Evolutionary conservation across 1,284 basidiomycete genomes (phyloP).

Genomic region (Malassezia equina): DNA sequence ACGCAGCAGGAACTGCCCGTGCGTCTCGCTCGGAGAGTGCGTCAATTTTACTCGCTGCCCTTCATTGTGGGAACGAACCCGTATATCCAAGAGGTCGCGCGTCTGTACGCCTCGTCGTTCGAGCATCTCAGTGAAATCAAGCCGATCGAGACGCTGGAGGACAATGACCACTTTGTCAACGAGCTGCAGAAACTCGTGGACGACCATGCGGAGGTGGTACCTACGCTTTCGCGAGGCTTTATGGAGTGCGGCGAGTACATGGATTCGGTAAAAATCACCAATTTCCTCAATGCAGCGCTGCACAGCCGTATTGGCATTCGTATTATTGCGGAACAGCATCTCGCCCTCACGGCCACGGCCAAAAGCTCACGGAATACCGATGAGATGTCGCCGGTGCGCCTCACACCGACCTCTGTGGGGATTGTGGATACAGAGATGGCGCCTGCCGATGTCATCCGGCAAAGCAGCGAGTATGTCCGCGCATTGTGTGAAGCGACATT

Average conservation of each 20-base stretch:
- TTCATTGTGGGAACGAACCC: slow-evolving; percentile 79
- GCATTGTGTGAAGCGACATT: slow-evolving; percentile 78
- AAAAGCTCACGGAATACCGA: slow-evolving; percentile 3
- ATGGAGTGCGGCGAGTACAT: slow-evolving; percentile 76
- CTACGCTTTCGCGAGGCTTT: slow-evolving; percentile 78
- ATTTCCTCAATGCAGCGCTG: slow-evolving; percentile 73
- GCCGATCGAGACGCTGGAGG: slow-evolving; percentile 56
- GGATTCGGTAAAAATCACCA: slow-evolving; percentile 62
- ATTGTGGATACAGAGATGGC: slow-evolving; percentile 36
- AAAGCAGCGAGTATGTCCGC: slow-evolving; percentile 60
- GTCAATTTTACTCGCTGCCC: slow-evolving; percentile 44
- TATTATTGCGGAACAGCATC: slow-evolving; percentile 82
- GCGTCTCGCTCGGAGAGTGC: slow-evolving; percentile 41
- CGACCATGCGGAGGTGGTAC: slow-evolving; percentile 74
- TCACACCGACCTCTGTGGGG: slow-evolving; percentile 30
- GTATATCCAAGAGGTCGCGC: slow-evolving; percentile 64
- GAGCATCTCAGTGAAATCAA: slow-evolving; percentile 62
- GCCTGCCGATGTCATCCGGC: slow-evolving; percentile 45
- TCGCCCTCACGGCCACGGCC: slow-evolving; percentile 54
- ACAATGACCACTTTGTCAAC: slow-evolving; percentile 62
- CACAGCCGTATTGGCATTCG: slow-evolving; percentile 76
- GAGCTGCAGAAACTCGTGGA: slow-evolving; percentile 64
- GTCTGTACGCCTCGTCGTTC: slow-evolving; percentile 66
- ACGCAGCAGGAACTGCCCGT: slow-evolving; percentile 43
- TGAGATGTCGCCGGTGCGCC: background rate